Evolutionary conservation across 208 protist genomes (phyloP).

Genomic region (Trypanosoma cruzi): DNA sequence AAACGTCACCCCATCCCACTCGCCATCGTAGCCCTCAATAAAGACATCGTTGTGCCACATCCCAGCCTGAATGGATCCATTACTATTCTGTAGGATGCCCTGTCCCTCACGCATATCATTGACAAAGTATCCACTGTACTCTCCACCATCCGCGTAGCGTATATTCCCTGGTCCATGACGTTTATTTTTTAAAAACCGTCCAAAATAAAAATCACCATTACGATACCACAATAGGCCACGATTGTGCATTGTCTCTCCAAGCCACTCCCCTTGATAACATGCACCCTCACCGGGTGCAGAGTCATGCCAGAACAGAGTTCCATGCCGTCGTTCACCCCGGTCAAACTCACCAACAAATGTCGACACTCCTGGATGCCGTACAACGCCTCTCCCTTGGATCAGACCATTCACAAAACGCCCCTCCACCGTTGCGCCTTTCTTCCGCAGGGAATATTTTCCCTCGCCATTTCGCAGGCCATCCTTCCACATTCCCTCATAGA

Average conservation of each 20-base stretch:
- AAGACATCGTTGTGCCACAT: constrained; percentile 64
- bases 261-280: constrained; percentile 92
- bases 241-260: constrained; percentile 78
- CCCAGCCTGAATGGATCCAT: constrained; percentile 65
- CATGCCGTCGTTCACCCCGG: constrained; percentile 64
- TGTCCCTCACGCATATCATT: constrained; percentile 63
- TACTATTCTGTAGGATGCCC: constrained; percentile 56
- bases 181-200: constrained; percentile 60
- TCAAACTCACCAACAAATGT: constrained; percentile 82
- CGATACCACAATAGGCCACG: constrained; percentile 81
- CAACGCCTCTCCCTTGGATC: constrained; percentile 80
- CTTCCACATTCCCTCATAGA: constrained; percentile 72
- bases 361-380: constrained; percentile 64
- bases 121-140: constrained; percentile 80
- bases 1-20: constrained; percentile 75
- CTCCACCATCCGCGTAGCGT: constrained; percentile 60
- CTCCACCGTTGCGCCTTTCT: constrained; percentile 65
- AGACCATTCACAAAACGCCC: constrained; percentile 84
- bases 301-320: constrained; percentile 80
- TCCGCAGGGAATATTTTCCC: constrained; percentile 82
- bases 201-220: constrained; percentile 85
- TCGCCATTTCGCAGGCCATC: constrained; percentile 85
- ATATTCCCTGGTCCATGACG: constrained; percentile 80
- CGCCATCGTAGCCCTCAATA: constrained; percentile 85
- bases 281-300: constrained; percentile 8